Evolutionary conservation across 768 basidiomycete genomes (phyloP), one percentile per base, ranked within the genome.

Genomic region (Suillus occidentalis): DNA sequence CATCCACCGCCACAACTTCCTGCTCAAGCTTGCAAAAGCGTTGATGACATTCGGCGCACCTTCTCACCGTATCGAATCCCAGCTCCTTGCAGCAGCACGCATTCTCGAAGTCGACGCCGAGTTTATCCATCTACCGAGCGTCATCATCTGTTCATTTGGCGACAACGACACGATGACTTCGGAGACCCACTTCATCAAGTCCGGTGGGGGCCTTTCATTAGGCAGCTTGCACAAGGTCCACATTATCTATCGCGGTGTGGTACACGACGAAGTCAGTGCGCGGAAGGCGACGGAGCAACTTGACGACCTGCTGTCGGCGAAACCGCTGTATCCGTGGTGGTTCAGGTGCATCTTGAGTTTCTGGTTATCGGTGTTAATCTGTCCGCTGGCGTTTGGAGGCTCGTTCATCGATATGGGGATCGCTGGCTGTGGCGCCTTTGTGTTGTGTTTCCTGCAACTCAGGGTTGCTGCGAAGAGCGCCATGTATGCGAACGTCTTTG

Each of bases 31-130:
- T 34, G 93, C 94, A 18, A 85, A 89, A 66, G 88, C 92, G 20
- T 81, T 97, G 47, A 95, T 98, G 92, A 88, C 88, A 14, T 96
- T 92, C 72, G 94, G 95, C 6, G 93, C 95, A 20, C 94, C 95
- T 0, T 94, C 93, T 28, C 96, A 98, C 78, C 88, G 96, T 39
- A 92, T 98, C 65, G 95, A 97, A 77, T 90, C 94, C 3, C 95
- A 97, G 74, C 87, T 98, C 45, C 83, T 90, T 39, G 91, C 95
- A 12, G 93, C 93, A 9, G 93, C 95, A 0, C 85, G 89, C 18
- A 94, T 95, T 61, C 87, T 98, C 20, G 94, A 95, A 71, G 87
- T 97, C 62, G 89, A 94, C 74, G 93, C 94, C 53, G 93, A 96
- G 73, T 96, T 95, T 73, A 90, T 97, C 47, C 91, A 95, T 76